Evolutionary conservation across 2,329 filamentous ascomycete species (phyloP), one percentile per base, ranked within the genome.

Genomic region (Blastomyces gilchristii): DNA sequence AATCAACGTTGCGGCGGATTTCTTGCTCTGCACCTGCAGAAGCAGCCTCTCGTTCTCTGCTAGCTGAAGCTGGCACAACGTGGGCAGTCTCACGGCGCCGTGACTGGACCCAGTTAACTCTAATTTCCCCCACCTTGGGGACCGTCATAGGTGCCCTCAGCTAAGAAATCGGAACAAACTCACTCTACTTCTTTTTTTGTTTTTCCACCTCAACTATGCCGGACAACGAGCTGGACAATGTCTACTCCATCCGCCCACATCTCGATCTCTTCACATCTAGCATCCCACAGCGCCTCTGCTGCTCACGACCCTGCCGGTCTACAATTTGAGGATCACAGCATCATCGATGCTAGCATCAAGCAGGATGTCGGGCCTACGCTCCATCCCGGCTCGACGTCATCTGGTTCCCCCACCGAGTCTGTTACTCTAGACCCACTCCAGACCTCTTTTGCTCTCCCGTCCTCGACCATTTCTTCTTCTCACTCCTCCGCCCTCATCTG

Each of bases 401-500:
- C 60, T 37, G 28, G 39, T 25, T 54, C 60, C 61, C 58, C 62
- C 54, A 54, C 62, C 43, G 18, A 16, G n/a, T 14, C 58, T 12
- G 58, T 31, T 47, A 39, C 59, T 18, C 47, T 56, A 57, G 49
- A 57, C 58, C 58, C 62, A 57, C 56, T 41, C 37, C 22, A 54
- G 18, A 11, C 25, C 25, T 54, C 61, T 25, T 25, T 53, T 58
- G 43, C 37, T 60, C 47, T 49, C 60, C 49, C 52, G 39, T 49
- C 56, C 12, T 41, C 22, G 31, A 53, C 62, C 8, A 14, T 39
- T 54, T 60, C 58, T 45, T 62, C 58, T 31, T 62, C 57, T 43
- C 60, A 50, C 49, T 54, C 63, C 53, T 57, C 61, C 34, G 37
- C 56, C 7, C n/a, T 54, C 22, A 37, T 58, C 63, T 63, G 54